Evolutionary conservation across 345 rosid genomes (phyloP).

Genomic region (Melastoma malabathricum): DNA sequence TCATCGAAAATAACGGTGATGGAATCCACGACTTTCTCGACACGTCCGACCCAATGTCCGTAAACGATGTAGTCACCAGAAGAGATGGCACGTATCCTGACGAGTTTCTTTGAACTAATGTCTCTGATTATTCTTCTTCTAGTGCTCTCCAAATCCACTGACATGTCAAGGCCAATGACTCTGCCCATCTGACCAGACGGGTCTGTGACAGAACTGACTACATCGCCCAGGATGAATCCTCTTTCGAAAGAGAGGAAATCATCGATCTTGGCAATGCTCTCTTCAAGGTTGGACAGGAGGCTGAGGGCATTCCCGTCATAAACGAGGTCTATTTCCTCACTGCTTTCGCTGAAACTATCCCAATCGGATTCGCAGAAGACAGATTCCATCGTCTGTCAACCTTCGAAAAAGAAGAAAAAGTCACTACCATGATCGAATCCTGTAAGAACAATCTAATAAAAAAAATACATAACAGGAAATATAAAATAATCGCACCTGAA

Average conservation of each 20-base stretch:
- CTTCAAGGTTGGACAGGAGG: slow-evolving; percentile 74
- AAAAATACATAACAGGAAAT: neutral
- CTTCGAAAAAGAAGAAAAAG: neutral
- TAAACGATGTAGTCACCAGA: slow-evolving; percentile 61
- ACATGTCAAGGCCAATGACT: slow-evolving; percentile 40
- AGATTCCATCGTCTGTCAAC: slow-evolving; percentile 41
- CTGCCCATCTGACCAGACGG: slow-evolving; percentile 79
- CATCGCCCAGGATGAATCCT: slow-evolving; percentile 56
- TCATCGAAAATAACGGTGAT: slow-evolving; percentile 58
- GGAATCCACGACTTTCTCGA: slow-evolving; percentile 47
- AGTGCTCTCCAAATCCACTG: slow-evolving; percentile 50
- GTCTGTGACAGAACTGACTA: slow-evolving; percentile 45
- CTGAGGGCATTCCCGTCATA: slow-evolving; percentile 47
- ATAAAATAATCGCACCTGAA: neutral
- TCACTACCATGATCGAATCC: slow-evolving; percentile 5
- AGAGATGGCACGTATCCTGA: slow-evolving; percentile 49
- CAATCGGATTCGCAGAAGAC: slow-evolving; percentile 61
- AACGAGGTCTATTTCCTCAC: slow-evolving; percentile 48
- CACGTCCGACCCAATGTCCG: slow-evolving; percentile 79
- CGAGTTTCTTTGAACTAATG: slow-evolving; percentile 48
- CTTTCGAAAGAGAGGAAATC: slow-evolving; percentile 82
- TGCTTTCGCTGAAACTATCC: slow-evolving; percentile 78
- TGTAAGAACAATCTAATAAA: slow-evolving; percentile 7
- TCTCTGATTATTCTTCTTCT: slow-evolving; percentile 39
- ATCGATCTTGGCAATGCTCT: slow-evolving; percentile 77